Evolutionary conservation across 1,139 yeast genomes (phyloP), one percentile per base, ranked within the genome.

Genomic region (Geotrichum siamense): DNA sequence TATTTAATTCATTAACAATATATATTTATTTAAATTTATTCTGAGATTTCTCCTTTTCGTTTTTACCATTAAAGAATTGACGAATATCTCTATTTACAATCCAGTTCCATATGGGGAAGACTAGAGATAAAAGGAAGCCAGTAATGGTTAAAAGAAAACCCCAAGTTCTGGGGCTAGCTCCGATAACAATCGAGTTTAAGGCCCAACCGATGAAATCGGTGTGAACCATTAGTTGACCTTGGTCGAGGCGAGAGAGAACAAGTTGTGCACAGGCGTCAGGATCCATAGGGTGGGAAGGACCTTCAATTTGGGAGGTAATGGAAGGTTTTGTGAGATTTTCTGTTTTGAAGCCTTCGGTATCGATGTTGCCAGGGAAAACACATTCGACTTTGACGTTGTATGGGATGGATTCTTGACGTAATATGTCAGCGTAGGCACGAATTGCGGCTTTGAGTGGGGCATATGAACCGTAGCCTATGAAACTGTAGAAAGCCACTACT

Each of bases 141-240:
- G 69, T 44, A 1, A 69, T 17, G 0, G 63, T 48, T 51, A 64
- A 62, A 37, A 63, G 55, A 46, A 78, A 51, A 52, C 80, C 75
- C 65, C 76, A 74, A 43, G 70, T 70, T 30, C 94, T 66, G n/a
- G 87, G 91, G 44, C 73, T 67, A 39, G 72, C 71, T 1, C 96
- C 95, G 55, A 87, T 67, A 54, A 75, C 75, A 30, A 82, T 70
- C 38, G 81, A 69, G 50, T 82, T 79, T 40, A 89, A 65, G 1
- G 83, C 63, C 94, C 94, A 89, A 2, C 96, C 96, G 38, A 87
- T 74, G 25, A 75, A 65, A 61, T 93, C 98, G 0, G 97, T 89
- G 43, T 80, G 81, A 9, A 89, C 71, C 47, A 82, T 78, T 50
- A 82, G 82, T 45, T 78, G 75, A 1, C 97, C 97, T 32, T 65